Percentiles rank a stretch among this genome's conserved stretches.
Conservation (phyloP, 2,329 filamentous ascomycete genomes). For the Zasmidium cellare region DNA sequence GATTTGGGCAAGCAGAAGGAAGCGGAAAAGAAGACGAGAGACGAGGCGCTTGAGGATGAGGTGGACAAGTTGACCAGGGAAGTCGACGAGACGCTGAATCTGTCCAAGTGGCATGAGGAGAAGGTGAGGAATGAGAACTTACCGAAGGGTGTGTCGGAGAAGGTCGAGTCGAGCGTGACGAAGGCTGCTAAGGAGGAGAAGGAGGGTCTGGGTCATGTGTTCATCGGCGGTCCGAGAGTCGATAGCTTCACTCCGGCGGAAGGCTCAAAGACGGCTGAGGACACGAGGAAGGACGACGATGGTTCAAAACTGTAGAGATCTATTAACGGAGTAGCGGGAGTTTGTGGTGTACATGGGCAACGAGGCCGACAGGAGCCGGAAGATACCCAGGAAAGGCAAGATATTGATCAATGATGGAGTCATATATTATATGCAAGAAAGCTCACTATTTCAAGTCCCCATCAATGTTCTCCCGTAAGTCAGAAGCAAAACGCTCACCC, state of each 20-base stretch:
- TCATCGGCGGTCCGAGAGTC: constrained; percentile 12
- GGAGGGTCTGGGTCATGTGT: constrained; percentile 14
- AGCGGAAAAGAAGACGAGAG: constrained; percentile 44
- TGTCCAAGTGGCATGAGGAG: constrained; percentile 49
- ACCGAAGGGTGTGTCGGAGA: background rate
- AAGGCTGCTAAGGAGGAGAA: background rate
- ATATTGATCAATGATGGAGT: background rate
- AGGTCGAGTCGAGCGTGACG: background rate
- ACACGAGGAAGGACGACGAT: constrained; percentile 1
- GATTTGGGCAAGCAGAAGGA: constrained; percentile 25
- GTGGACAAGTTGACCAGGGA: constrained; percentile 60
- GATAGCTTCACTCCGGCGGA: constrained; percentile 8
- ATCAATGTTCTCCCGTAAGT: background rate
- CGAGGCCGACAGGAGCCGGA: background rate
- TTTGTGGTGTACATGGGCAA: background rate
- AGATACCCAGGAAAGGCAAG: constrained; percentile 1
- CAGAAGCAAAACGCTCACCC: background rate
- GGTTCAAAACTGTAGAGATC: constrained; percentile 8
- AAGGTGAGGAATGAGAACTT: constrained; percentile 28
- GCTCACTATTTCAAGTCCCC: background rate
- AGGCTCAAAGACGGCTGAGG: constrained; percentile 5
- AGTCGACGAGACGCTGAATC: constrained; percentile 55
- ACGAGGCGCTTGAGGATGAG: constrained; percentile 59
- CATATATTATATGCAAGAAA: background rate
- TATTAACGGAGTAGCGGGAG: background rate